Evolutionary conservation across 192 early-diverging fungal species (phyloP).

Genomic region (Podila horticola): DNA sequence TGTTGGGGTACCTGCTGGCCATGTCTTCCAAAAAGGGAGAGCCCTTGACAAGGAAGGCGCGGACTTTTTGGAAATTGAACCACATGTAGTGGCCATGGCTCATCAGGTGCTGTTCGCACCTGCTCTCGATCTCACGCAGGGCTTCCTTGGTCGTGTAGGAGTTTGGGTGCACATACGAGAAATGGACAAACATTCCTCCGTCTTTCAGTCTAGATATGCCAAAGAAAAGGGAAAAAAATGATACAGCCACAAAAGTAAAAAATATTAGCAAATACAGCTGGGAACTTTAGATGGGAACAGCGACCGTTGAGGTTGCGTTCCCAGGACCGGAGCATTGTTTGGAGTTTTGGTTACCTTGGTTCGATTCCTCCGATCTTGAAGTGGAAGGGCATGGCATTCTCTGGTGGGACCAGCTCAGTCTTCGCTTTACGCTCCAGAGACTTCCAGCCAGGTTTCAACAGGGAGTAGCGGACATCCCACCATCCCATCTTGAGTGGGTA

Average conservation of each 20-base stretch:
- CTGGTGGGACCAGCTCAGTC: slow-evolving; percentile 54
- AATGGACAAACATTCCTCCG: slow-evolving; percentile 65
- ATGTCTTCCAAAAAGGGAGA: slow-evolving; percentile 81
- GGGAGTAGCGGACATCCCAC: slow-evolving; percentile 41
- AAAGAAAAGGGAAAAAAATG: neutral
- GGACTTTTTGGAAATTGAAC: slow-evolving; percentile 72
- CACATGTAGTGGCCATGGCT: slow-evolving; percentile 66
- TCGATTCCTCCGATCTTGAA: slow-evolving; percentile 59
- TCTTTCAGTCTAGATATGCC: slow-evolving; percentile 49
- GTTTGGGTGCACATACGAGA: slow-evolving; percentile 53
- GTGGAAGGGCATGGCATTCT: slow-evolving; percentile 57
- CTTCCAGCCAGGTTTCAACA: slow-evolving; percentile 40
- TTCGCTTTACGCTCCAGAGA: slow-evolving; percentile 46
- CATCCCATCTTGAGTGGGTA: slow-evolving; percentile 52
- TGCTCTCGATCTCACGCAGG: slow-evolving; percentile 53
- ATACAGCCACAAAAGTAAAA: neutral
- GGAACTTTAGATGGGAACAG: too few species aligned
- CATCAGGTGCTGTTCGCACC: slow-evolving; percentile 63
- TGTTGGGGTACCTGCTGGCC: slow-evolving; percentile 60
- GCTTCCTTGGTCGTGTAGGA: slow-evolving; percentile 47
- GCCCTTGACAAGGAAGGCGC: slow-evolving; percentile 76
- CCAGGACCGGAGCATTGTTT: too few species aligned
- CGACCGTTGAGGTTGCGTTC: too few species aligned
- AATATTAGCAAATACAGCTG: slow-evolving; percentile 4
- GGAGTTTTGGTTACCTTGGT: slow-evolving; percentile 51